Evolutionary conservation across 805 yeast species (phyloP).

Genomic region (Zygoascus bituminiphila): DNA sequence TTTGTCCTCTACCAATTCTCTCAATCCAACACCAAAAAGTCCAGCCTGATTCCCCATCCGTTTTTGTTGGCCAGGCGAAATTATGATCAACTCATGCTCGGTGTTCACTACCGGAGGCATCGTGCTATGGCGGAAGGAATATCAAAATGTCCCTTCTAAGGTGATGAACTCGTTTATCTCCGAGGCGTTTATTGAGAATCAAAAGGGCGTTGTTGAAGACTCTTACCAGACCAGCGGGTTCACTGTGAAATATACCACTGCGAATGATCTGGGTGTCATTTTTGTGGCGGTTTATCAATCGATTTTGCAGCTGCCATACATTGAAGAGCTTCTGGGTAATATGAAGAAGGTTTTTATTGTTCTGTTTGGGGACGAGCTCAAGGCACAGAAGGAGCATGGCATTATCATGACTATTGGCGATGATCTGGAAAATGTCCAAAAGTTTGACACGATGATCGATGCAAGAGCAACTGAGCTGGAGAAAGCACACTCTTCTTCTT

Average conservation of each 20-base stretch:
- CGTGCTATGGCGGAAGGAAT: constrained; percentile 41
- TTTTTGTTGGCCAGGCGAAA: no score
- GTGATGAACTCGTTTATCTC: constrained; percentile 42
- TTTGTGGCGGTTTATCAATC: constrained; percentile 31
- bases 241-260: constrained; percentile 39
- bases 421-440: constrained; percentile 10
- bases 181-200: constrained; percentile 37
- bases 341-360: constrained; percentile 27
- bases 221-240: constrained; percentile 32
- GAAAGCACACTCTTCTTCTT: background rate
- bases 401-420: constrained; percentile 9
- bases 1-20: background rate
- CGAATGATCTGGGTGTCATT: constrained; percentile 38
- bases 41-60: no score
- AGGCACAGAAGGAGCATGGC: constrained; percentile 5
- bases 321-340: constrained; percentile 28
- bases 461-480: constrained; percentile 24
- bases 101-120: constrained; percentile 47
- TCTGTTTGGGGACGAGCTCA: constrained; percentile 19
- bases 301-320: constrained; percentile 27
- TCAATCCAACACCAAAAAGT: background rate
- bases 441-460: constrained; percentile 27
- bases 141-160: constrained; percentile 31
- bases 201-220: constrained; percentile 11
- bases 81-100: constrained; percentile 29